Evolutionary conservation across 805 yeast genomes (phyloP), one percentile per base, ranked within the genome.

Genomic region (Saccharomycopsis lassenensis): DNA sequence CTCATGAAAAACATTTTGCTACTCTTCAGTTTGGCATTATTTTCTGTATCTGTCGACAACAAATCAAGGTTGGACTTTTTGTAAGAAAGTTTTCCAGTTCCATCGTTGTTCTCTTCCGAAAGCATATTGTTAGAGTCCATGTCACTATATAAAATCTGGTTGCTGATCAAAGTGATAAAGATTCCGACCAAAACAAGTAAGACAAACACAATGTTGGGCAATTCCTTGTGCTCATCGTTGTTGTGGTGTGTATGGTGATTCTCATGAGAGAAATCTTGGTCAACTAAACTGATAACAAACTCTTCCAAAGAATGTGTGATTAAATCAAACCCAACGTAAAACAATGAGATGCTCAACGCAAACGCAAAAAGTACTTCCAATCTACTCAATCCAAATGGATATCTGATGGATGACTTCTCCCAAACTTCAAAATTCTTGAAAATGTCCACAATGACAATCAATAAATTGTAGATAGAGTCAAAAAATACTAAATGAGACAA

Each of bases 361-460:
- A 87, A 87, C 2, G 94, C 93, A 30, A 81, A 75, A 12, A 89
- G 59, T 0, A 89, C 93, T 51, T 89, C 95, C 11, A 83, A 66
- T 40, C 98, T 65, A n/a, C 93, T 94, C 18, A 89, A 61, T 0
- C 97, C 98, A 62, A 89, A 89, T 1, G 98, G 98, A 46, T 75
- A 81, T 10, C 77, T 75, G 22, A 91, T 63, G 1, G 94, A 81
- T 5, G 87, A 71, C 39, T 71, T 73, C 45, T 71, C 75, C 95
- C 97, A 91, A 4, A 81, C 93, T 45, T 84, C 93, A 56, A 89
- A 89, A 52, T 87, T 91, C n/a, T 84, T 69, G 71, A 89, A 69
- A 8, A 85, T 67, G 41, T 79, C 85, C 5, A 85, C 95, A 12
- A 69, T 56, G 0, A 81, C 79, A 2, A 78, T 66, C 11, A 80